phyloP scores from a whole-genome alignment of 2,329 filamentous ascomycete genomes.

The Thielaviopsis musarum region DNA sequence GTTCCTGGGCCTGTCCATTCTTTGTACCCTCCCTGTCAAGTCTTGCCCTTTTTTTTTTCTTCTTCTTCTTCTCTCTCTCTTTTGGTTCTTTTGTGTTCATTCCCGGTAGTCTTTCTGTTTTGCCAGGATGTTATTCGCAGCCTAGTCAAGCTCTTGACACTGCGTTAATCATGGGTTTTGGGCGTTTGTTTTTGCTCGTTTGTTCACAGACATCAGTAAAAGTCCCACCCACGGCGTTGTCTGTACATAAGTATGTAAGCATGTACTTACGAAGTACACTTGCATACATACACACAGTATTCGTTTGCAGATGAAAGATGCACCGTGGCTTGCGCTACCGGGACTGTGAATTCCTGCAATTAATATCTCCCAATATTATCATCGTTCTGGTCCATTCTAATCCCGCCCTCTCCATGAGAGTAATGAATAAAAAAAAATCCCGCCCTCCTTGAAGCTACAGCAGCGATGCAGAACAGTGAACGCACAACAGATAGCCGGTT shows the following conservation, averaged over 20 bases:
- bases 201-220: background rate
- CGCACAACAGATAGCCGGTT: background rate
- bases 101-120: background rate
- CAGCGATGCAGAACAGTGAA: background rate
- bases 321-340: background rate
- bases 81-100: background rate
- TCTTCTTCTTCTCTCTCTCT: background rate
- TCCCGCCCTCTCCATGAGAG: background rate
- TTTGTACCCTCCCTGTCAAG: background rate
- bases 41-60: conserved; percentile 3
- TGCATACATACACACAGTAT: background rate
- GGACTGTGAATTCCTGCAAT: background rate
- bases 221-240: background rate
- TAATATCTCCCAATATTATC: background rate
- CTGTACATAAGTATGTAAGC: background rate
- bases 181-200: background rate
- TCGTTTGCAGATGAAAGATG: background rate
- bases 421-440: too few relatives aligned
- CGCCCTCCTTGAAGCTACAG: background rate
- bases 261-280: background rate
- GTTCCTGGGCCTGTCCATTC: background rate
- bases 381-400: background rate
- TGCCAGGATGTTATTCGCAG: background rate
- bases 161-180: background rate
- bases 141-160: background rate